Percentiles rank a stretch among this genome's conserved stretches.
These are phyloP conservation scores for Volvox reticuliferus DNA, from an alignment of 139 green algal species.

Conservation along the genomic window DNA sequence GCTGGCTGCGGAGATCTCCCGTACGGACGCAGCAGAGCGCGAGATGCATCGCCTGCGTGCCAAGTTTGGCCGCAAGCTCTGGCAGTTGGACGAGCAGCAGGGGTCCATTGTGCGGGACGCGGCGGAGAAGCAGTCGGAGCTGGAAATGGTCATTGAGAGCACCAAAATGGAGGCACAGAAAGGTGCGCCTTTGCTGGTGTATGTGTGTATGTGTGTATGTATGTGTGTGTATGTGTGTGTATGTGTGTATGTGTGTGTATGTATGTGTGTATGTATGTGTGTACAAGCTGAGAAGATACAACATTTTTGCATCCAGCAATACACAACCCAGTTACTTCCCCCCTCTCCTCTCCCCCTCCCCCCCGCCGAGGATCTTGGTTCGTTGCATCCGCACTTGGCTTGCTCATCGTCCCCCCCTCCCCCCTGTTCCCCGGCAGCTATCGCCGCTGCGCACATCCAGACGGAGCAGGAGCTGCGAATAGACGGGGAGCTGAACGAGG, in stretches of 20 bases:
- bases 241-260: neutral
- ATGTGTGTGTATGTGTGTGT: constrained; percentile 1
- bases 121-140: neutral
- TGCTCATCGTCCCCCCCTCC: neutral
- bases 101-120: constrained; percentile 2
- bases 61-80: constrained; percentile 55
- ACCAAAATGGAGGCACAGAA: constrained; percentile 30
- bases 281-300: too few relatives aligned
- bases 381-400: too few relatives aligned
- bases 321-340: too few relatives aligned
- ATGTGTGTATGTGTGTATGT: neutral
- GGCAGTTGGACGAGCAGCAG: constrained; percentile 50
- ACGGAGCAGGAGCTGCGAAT: constrained; percentile 44
- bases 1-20: constrained; percentile 51
- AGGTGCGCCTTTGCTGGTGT: neutral
- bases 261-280: neutral
- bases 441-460: constrained; percentile 1
- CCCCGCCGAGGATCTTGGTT: too few relatives aligned
- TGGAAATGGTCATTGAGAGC: neutral
- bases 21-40: constrained; percentile 49
- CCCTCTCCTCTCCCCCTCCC: neutral
- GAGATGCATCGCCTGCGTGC: constrained; percentile 46
- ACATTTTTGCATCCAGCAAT: too few relatives aligned
- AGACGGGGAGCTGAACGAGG: constrained; percentile 53
- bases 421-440: neutral